Base-by-base conservation (phyloP, 805 yeast species). In the Candida sithepensis region DNA sequence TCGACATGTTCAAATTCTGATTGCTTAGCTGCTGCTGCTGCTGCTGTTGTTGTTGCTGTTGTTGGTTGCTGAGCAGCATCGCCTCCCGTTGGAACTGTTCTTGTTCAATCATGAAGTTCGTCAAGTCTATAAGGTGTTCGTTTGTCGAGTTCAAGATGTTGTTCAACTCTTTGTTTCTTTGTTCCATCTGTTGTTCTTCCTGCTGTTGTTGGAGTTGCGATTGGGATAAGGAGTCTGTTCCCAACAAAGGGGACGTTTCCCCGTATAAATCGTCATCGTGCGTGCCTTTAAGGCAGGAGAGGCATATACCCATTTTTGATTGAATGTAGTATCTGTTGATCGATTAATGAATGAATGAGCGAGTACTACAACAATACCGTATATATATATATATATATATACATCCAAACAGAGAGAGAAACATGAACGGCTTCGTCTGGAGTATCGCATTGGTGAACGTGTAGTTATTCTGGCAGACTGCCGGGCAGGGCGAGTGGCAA, bases 231-330 rank as follows among this genome's bases (percentile, higher is more conserved):
- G 51, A 50, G 40, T 57, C 58, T 39, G 24, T 16, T 5, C 30
- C 54, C 22, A 65, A 46, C 23, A 65, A 49, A 2, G 67, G 67
- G 9, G 62, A 49, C 9, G 54, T 59, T 43, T 64, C 69, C 28
- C 57, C 63, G 28, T 49, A 50, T n/a, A 54, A 56, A 19, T 56
- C 61, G 38, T 60, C 58, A 28, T 50, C 57, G 14, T 42, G 24
- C 2, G 48, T 22, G 4, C 56, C 51, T 28, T 58, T 46, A 24
- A 67, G 39, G 46, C 71, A 68, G 3, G 71, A 67, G 4, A 67
- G 52, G 44, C 69, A 66, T 18, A 56, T 28, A 18, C 72, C 72
- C 72, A 68, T 67, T 45, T n/a, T n/a, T n/a, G n/a, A n/a, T n/a
- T n/a, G n/a, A n/a, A n/a, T n/a, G n/a, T n/a, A n/a, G n/a, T n/a